Evolutionary conservation across 805 yeast genomes (phyloP), one percentile per base, ranked within the genome.

Genomic region (Nakazawaea molendinolei): DNA sequence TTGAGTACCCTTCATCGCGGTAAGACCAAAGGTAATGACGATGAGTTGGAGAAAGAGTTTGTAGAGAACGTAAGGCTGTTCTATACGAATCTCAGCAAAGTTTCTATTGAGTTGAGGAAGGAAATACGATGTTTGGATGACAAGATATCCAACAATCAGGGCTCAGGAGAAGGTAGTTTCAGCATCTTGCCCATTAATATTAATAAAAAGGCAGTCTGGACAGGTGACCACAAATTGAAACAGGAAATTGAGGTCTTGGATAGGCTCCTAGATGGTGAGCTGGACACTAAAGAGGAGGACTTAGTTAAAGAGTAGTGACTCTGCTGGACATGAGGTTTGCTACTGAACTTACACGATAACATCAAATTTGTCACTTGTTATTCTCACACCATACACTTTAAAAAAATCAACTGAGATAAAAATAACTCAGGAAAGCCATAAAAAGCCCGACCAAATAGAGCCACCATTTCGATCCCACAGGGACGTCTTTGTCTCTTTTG

Each of bases 121-220:
- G 95, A 84, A 47, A 74, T 84, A 29, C 74, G 74, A 49, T 48
- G 70, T 10, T 61, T 82, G 55, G 87, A 83, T 55, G 74, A 71
- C 29, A 69, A 70, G 47, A 69, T 67, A 23, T 77, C 74, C 8
- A 69, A 66, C 34, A 65, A 67, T 38, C 49, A 17, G 8, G 31
- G 18, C 9, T 12, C 23, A n/a, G 36, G 15, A 12, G 26, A 18
- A 19, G 32, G 23, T 2, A 16, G 23, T 17, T 26, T 37, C 30
- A 31, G 33, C 21, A 70, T 83, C 26, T 61, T 83, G 19, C 92
- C 95, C 1, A 69, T 82, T 3, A 67, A 70, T 28, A 72, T 83
- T 17, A 81, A 79, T 34, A 78, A 78, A 44, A 79, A 80, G 58
- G 85, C 86, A 23, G 74, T 84, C 5, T 68, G 72, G 60, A 68